A percentile compares a stretch with the other conserved stretches of the same genome.
Evolutionary conservation across 305 asterid genomes (phyloP).

Genomic region (Fraxinus nigra): DNA sequence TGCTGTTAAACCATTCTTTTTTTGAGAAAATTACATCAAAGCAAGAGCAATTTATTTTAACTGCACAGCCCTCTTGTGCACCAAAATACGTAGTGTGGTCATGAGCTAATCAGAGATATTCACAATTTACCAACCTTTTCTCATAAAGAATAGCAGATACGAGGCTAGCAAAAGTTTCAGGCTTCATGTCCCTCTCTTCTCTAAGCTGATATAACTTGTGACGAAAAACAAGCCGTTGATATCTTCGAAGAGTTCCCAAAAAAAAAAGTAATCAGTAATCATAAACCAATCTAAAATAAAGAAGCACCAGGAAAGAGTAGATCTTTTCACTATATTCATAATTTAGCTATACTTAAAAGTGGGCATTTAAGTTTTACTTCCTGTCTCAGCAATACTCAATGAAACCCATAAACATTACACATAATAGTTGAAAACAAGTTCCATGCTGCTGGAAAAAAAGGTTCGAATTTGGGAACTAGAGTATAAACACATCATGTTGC

Average conservation of each 20-base stretch:
- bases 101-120: background rate
- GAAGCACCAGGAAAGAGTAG: background rate
- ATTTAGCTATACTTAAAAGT: background rate
- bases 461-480: background rate
- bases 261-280: background rate
- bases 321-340: background rate
- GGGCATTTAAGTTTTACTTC: background rate
- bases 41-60: background rate
- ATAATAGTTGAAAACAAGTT: background rate
- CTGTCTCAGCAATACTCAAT: background rate
- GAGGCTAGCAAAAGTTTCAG: constrained; percentile 97
- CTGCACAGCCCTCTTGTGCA: background rate
- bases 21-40: background rate
- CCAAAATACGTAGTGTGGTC: background rate
- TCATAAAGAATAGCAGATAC: constrained; percentile 90
- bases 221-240: constrained; percentile 78
- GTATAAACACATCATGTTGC: background rate
- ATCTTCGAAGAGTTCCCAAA: constrained; percentile 37
- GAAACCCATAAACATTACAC: background rate
- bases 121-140: constrained; percentile 57
- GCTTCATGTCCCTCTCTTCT: constrained; percentile 98
- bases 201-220: constrained; percentile 86
- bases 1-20: background rate
- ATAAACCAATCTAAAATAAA: background rate
- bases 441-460: background rate